These are phyloP conservation scores for Claviceps sp. DNA, from an alignment of 2,329 filamentous ascomycete species.

Conservation along the genomic window DNA sequence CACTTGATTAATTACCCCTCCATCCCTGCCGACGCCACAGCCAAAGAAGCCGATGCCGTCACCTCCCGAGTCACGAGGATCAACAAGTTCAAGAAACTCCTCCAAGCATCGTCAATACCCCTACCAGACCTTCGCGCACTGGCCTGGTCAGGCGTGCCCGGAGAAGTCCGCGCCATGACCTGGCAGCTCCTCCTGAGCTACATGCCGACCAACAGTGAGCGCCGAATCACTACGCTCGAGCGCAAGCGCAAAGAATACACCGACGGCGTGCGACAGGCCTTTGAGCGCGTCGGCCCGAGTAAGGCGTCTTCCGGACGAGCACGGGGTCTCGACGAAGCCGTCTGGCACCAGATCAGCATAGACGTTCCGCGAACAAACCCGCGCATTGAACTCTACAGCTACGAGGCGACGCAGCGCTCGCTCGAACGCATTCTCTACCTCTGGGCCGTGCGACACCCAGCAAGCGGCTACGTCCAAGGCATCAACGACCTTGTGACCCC, in stretches of 20 bases:
- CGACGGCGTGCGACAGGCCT: slow-evolving; percentile 69
- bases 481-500: slow-evolving; percentile 97
- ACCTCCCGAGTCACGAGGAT: slow-evolving; percentile 84
- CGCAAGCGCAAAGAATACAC: slow-evolving; percentile 93
- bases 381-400: slow-evolving; percentile 86
- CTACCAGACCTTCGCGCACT: slow-evolving; percentile 69
- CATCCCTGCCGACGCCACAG: slow-evolving; percentile 56
- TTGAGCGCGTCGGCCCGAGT: slow-evolving; percentile 48
- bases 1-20: slow-evolving; percentile 86
- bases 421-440: slow-evolving; percentile 91
- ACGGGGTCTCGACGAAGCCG: slow-evolving; percentile 78
- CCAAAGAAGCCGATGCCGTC: slow-evolving; percentile 76
- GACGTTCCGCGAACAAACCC: slow-evolving; percentile 94
- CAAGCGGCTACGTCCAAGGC: slow-evolving; percentile 94
- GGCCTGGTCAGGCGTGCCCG: slow-evolving; percentile 89
- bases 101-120: slow-evolving; percentile 84
- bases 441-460: slow-evolving; percentile 94
- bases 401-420: slow-evolving; percentile 89
- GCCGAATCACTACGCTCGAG: slow-evolving; percentile 78
- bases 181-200: slow-evolving; percentile 96
- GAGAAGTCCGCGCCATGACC: slow-evolving; percentile 96
- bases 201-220: slow-evolving; percentile 89
- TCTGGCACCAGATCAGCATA: slow-evolving; percentile 99
- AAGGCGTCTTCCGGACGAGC: slow-evolving; percentile 29
- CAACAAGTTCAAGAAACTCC: slow-evolving; percentile 94